Base-by-base conservation (phyloP, 306 rosid genomes). In the Malus fusca region DNA sequence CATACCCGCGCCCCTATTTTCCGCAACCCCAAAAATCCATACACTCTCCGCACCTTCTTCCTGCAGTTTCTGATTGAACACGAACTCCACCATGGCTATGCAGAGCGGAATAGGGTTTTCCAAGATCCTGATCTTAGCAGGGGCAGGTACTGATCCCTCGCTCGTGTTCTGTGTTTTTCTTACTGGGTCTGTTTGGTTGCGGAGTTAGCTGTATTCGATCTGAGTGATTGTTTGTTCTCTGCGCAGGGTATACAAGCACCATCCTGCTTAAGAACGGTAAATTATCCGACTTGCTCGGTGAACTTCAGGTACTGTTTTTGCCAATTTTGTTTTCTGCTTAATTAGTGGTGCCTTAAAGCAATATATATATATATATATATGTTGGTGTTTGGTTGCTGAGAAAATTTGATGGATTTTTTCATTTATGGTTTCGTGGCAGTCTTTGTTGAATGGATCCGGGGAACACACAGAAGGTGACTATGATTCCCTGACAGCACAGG, bases 401-500 rank as follows among this genome's bases (percentile, higher is more conserved):
- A 44, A 77, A 43, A 28, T 43, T 51, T 51, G 44, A 51, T 53
- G 51, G 26, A 13, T 61, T 46, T 73, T 31, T 46, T 52, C 42
- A 68, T 80, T 66, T 23, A 37, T 77, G 55, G 55, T 78, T 31
- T 66, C 26, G 42, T 73, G 25, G 58, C 78, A 95, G 99, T 70
- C 77, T 72, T 59, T 96, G 81, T 84, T 96, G 82, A 88, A 89
- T 77, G 96, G 92, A 71, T 74, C 85, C 26, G 85, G 88, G 68
- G 97, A 89, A 15, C 91, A 85, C 22, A 59, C 84, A 19, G 96
- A 85, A 5, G 89, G 88, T 26, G 97, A 90, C 42, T 68, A 83
- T 79, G 98, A 96, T 81, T 90, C 92, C 62, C 48, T 92, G 68
- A 88, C 93, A 19, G 84, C 89, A 37, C 96, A 95, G 98, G 99